These are phyloP conservation scores for Boletus insuetus DNA, from an alignment of 768 basidiomycete species.

Conservation along the genomic window DNA sequence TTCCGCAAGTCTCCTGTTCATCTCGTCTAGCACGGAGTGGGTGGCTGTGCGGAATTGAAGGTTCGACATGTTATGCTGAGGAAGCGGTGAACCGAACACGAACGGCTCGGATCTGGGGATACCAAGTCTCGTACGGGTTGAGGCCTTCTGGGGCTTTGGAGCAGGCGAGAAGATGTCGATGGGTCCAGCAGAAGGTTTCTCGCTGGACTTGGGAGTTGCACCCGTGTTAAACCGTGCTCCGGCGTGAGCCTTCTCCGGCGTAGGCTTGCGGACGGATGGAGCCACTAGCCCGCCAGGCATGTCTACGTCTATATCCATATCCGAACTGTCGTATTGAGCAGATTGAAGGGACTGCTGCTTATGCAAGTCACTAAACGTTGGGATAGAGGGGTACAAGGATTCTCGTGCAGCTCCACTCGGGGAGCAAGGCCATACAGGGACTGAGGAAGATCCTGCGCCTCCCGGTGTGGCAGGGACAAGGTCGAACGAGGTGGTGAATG, in stretches of 20 bases:
- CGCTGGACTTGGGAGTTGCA: conserved; percentile 24
- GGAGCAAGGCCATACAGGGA: conserved; percentile 43
- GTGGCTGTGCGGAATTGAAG: conserved; percentile 66
- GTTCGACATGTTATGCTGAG: conserved; percentile 60
- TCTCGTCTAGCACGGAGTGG: conserved; percentile 73
- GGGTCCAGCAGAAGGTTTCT: conserved; percentile 32
- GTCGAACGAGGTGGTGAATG: conserved; percentile 67
- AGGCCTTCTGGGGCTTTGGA: conserved; percentile 19
- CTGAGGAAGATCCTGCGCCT: conserved; percentile 11
- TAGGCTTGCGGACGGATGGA: conserved; percentile 19
- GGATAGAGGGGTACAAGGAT: conserved; percentile 40
- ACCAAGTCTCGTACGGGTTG: conserved; percentile 21
- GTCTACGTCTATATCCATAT: conserved; percentile 34
- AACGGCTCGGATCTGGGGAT: conserved; percentile 47
- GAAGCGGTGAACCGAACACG: conserved; percentile 74
- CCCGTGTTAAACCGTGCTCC: conserved; percentile 19
- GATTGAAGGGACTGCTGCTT: conserved; percentile 11
- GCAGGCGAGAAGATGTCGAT: conserved; percentile 43
- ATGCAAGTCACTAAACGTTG: conserved; percentile 29
- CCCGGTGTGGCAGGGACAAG: conserved; percentile 58
- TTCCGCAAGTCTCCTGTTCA: conserved; percentile 67
- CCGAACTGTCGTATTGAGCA: conserved; percentile 26
- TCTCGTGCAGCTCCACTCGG: conserved; percentile 24
- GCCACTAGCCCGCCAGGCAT: conserved; percentile 36
- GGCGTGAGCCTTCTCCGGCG: conserved; percentile 16